Evolutionary conservation across 2,329 filamentous ascomycete genomes (phyloP).

Genomic region (Microcera coccophila): DNA sequence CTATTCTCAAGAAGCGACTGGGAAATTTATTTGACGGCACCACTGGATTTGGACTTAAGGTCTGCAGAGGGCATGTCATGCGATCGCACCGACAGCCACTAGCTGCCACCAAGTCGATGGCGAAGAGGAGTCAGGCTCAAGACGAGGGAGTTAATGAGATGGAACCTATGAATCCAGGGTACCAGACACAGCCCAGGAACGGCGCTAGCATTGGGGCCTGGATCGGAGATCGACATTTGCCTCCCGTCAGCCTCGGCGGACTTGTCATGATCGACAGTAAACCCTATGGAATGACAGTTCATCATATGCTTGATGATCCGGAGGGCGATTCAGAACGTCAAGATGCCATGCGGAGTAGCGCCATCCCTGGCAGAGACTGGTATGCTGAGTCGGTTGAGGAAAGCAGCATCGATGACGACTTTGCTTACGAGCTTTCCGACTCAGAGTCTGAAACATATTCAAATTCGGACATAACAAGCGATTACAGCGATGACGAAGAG

Average conservation of each 20-base stretch:
- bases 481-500: conserved; percentile 47
- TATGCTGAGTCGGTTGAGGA: conserved; percentile 40
- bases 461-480: conserved; percentile 51
- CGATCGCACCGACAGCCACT: conserved; percentile 51
- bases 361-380: conserved; percentile 38
- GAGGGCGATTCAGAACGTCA: conserved; percentile 40
- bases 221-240: conserved; percentile 77
- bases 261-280: conserved; percentile 79
- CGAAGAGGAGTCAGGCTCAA: conserved; percentile 30
- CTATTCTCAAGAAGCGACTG: conserved; percentile 66
- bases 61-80: conserved; percentile 65
- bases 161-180: conserved; percentile 63
- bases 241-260: conserved; percentile 87
- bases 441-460: conserved; percentile 54
- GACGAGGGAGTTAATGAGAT: conserved; percentile 39
- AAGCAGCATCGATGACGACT: conserved; percentile 50
- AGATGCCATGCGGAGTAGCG: conserved; percentile 38
- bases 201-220: conserved; percentile 93
- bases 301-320: conserved; percentile 85
- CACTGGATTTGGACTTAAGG: conserved; percentile 62
- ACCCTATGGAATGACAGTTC: conserved; percentile 90
- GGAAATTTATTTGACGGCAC: conserved; percentile 60
- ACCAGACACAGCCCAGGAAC: conserved; percentile 74
- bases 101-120: conserved; percentile 31
- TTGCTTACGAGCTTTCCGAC: conserved; percentile 59